Conservation (phyloP, 1,284 basidiomycete species). For the Phylloporus sp. region DNA sequence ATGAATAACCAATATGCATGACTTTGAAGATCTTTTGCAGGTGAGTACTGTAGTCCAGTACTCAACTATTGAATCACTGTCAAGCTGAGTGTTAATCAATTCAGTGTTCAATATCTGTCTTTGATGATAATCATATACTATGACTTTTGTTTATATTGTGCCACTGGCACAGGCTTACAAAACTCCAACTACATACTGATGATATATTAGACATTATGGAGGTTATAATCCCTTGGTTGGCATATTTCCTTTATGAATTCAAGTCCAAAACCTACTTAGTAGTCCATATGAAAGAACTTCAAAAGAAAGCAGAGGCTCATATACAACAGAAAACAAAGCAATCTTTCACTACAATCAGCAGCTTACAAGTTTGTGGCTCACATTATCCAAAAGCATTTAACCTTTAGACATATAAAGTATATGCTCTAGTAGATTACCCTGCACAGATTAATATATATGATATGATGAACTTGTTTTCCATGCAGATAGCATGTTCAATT, state of each 20-base stretch:
- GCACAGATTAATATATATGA: background rate
- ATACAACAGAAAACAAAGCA: background rate
- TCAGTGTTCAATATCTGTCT: slow-evolving; percentile 20
- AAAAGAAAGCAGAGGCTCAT: background rate
- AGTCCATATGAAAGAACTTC: background rate
- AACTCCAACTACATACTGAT: slow-evolving; percentile 8
- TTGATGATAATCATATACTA: slow-evolving; percentile 5
- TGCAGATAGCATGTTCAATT: background rate
- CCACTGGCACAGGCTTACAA: slow-evolving; percentile 22
- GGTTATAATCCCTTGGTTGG: background rate
- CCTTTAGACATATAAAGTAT: background rate
- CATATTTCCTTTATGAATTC: background rate
- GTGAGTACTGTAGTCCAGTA: background rate
- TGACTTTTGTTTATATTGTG: slow-evolving; percentile 13
- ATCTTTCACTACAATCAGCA: background rate
- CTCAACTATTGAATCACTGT: background rate
- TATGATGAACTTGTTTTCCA: background rate
- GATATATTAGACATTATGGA: background rate
- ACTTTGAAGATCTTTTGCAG: slow-evolving; percentile 29
- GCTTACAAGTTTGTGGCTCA: background rate
- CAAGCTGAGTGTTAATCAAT: background rate
- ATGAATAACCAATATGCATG: background rate
- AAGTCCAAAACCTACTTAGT: background rate
- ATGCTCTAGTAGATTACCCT: background rate
- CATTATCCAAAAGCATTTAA: background rate